A percentile compares a stretch with the other conserved stretches of the same genome.
These are phyloP conservation scores for Globisporangium rhizosaccharum DNA, from an alignment of 352 stramenopile species.

Conservation along the genomic window DNA sequence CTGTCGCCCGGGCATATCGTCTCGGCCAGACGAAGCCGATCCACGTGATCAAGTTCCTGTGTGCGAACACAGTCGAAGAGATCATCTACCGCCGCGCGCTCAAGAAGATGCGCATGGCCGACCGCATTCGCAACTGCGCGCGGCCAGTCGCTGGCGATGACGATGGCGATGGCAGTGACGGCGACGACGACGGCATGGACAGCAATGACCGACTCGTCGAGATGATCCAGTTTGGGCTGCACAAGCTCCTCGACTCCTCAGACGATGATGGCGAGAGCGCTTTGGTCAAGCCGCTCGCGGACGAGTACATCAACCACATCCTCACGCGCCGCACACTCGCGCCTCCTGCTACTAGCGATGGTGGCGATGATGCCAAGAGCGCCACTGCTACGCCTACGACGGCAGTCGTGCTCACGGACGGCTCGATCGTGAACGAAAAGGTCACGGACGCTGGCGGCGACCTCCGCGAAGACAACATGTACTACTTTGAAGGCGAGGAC, in stretches of 20 bases:
- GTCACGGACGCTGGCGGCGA: conserved; percentile 50
- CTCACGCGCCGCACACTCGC: conserved; percentile 19
- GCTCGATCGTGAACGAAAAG: conserved; percentile 38
- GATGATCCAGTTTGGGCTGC: conserved; percentile 71
- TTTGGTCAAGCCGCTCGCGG: conserved; percentile 42
- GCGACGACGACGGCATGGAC: conserved; percentile 12
- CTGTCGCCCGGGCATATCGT: conserved; percentile 61
- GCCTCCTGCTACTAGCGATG: neutral
- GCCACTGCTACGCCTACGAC: neutral
- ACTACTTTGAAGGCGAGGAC: conserved; percentile 80
- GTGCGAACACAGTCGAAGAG: conserved; percentile 71
- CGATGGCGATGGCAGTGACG: conserved; percentile 23
- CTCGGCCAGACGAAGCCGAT: conserved; percentile 74
- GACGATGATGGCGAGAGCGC: conserved; percentile 22
- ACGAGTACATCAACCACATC: conserved; percentile 54
- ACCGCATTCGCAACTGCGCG: conserved; percentile 66
- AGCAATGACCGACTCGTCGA: conserved; percentile 45
- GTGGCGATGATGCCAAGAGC: neutral
- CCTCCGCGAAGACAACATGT: conserved; percentile 75
- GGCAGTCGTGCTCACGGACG: conserved; percentile 7
- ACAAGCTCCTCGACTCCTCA: conserved; percentile 48
- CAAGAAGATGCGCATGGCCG: conserved; percentile 68
- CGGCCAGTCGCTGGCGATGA: conserved; percentile 33
- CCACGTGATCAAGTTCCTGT: conserved; percentile 75
- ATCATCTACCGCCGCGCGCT: conserved; percentile 69